These are phyloP conservation scores for Cornus florida DNA, from an alignment of 148 eudicot species.

Conservation along the genomic window DNA sequence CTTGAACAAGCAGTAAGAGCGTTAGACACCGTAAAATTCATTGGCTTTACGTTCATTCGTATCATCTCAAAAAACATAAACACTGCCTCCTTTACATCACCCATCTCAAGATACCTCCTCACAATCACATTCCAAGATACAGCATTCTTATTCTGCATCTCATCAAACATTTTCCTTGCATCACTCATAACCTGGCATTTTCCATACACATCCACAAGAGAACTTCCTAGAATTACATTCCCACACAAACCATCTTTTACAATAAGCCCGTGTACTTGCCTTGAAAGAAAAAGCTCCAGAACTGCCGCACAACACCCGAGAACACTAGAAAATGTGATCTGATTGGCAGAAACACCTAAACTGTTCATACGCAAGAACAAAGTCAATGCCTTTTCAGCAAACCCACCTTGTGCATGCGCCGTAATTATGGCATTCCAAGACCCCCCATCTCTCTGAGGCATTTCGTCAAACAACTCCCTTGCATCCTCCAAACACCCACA, in stretches of 20 bases:
- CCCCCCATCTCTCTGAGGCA: constrained; percentile 78
- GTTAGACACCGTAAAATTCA: constrained; percentile 56
- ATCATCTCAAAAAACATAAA: constrained; percentile 51
- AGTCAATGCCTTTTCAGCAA: constrained; percentile 32
- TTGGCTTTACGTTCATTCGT: constrained; percentile 40
- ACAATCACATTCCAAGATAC: constrained; percentile 86
- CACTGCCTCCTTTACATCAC: constrained; percentile 44
- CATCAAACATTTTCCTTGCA: constrained; percentile 73
- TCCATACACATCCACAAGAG: constrained; percentile 76
- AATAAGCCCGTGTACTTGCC: constrained; percentile 60
- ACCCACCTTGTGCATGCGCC: constrained; percentile 41
- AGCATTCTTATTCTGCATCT: constrained; percentile 53
- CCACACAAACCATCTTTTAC: constrained; percentile 49
- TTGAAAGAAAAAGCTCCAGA: constrained; percentile 43
- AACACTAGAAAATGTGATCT: constrained; percentile 67
- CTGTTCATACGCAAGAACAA: constrained; percentile 50
- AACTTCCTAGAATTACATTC: constrained; percentile 73
- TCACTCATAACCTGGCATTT: constrained; percentile 64
- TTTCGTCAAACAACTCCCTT: constrained; percentile 68
- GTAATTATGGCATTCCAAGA: constrained; percentile 79
- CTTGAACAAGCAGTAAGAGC: constrained; percentile 72
- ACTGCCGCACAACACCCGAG: constrained; percentile 58
- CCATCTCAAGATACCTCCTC: constrained; percentile 69
- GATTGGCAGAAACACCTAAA: constrained; percentile 38
- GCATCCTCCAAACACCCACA: constrained; percentile 69